phyloP scores from a whole-genome alignment of 768 basidiomycete species.

The Leccinum longicurvipes region DNA sequence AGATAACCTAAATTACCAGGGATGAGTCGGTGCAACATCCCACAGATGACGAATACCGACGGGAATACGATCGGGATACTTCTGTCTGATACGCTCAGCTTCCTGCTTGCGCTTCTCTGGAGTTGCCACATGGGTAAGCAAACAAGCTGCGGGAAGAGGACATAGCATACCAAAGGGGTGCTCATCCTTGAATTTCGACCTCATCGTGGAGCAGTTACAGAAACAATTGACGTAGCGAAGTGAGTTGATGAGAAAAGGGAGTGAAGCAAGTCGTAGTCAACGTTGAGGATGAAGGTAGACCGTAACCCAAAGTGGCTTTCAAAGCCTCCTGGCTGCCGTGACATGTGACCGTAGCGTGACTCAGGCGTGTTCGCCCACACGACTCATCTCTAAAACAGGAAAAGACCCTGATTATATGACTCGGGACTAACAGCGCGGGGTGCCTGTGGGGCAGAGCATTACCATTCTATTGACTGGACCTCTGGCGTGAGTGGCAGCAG shows the following conservation, averaged over 20 bases:
- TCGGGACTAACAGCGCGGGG: not conserved
- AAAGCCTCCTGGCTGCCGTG: constrained; percentile 33
- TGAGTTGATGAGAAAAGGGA: constrained; percentile 6
- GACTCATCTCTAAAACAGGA: constrained; percentile 17
- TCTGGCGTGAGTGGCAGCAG: not conserved
- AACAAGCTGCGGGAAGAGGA: constrained; percentile 33
- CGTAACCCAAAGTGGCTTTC: constrained; percentile 25
- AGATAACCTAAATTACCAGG: constrained; percentile 74
- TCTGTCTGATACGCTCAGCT: constrained; percentile 96
- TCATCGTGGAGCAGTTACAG: constrained; percentile 47
- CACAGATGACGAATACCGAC: constrained; percentile 44
- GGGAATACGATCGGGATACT: constrained; percentile 98
- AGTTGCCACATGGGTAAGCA: constrained; percentile 15
- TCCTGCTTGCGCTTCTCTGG: constrained; percentile 99
- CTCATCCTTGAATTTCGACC: constrained; percentile 98
- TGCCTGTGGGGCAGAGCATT: constrained; percentile 6
- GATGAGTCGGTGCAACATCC: not conserved
- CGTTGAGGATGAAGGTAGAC: constrained; percentile 22
- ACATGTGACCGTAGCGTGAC: constrained; percentile 33
- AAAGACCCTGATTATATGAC: not conserved
- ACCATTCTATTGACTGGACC: not conserved
- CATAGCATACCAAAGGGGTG: constrained; percentile 83
- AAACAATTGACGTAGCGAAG: constrained; percentile 1
- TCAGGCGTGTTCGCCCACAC: constrained; percentile 14
- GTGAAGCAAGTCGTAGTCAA: constrained; percentile 22